phyloP scores from a whole-genome alignment of 164 flowering plant species.

The Macadamia integrifolia region DNA sequence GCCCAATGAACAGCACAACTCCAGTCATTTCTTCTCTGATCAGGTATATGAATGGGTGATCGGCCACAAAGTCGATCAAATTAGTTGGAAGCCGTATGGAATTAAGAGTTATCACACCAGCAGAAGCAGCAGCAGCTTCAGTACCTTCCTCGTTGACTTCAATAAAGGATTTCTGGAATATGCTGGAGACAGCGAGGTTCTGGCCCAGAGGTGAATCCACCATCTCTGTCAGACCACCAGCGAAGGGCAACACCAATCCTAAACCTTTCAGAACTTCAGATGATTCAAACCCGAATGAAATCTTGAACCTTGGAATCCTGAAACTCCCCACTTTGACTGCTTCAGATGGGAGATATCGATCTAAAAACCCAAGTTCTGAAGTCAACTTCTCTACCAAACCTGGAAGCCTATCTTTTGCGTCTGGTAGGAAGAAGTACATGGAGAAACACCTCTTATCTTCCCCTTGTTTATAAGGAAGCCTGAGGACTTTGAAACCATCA shows the following conservation, averaged over 20 bases:
- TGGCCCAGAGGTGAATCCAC: slow-evolving; percentile 42
- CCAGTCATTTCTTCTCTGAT: slow-evolving; percentile 65
- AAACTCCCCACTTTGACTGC: slow-evolving; percentile 50
- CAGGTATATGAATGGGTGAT: slow-evolving; percentile 68
- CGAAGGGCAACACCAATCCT: slow-evolving; percentile 49
- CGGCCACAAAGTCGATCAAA: slow-evolving; percentile 58
- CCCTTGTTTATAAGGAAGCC: slow-evolving; percentile 60
- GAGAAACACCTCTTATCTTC: slow-evolving; percentile 51
- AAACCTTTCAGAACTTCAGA: slow-evolving; percentile 42
- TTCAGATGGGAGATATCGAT: slow-evolving; percentile 35
- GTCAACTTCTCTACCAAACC: slow-evolving; percentile 45
- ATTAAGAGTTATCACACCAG: slow-evolving; percentile 17
- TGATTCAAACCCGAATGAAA: slow-evolving; percentile 64
- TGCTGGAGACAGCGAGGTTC: slow-evolving; percentile 42
- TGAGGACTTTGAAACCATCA: slow-evolving; percentile 58
- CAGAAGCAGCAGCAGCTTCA: slow-evolving; percentile 67
- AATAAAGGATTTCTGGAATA: slow-evolving; percentile 58
- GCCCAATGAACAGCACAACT: slow-evolving; percentile 52
- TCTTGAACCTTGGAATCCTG: slow-evolving; percentile 59
- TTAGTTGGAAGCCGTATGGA: neutral
- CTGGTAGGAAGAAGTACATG: slow-evolving; percentile 71
- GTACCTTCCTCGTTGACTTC: slow-evolving; percentile 85
- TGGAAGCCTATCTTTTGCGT: slow-evolving; percentile 54
- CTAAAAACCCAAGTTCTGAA: slow-evolving; percentile 42
- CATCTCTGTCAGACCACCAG: slow-evolving; percentile 57